Percentiles rank a stretch among this genome's conserved stretches.
phyloP scores from a whole-genome alignment of 1,284 basidiomycete genomes.

The Cryptococcus jaspeensis region DNA sequence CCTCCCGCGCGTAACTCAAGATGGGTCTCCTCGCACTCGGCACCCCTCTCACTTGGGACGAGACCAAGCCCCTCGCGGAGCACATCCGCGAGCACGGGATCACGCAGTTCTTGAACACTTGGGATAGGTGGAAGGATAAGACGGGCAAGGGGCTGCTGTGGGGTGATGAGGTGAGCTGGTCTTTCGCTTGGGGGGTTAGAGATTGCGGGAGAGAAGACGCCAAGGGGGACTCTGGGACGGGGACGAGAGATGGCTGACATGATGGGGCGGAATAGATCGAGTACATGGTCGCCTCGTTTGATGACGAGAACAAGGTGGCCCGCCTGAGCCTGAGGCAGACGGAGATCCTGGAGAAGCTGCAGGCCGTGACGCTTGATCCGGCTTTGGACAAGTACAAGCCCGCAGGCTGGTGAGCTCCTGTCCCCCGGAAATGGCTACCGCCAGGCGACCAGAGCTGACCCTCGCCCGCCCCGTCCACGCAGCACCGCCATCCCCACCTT shows the following conservation, averaged over 20 bases:
- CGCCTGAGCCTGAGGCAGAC: slow-evolving; percentile 87
- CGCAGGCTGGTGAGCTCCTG: slow-evolving; percentile 28
- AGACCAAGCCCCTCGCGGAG: slow-evolving; percentile 81
- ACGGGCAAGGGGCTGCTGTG: slow-evolving; percentile 93
- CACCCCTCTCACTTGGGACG: slow-evolving; percentile 89
- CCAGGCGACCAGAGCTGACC: neutral
- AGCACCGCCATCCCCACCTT: slow-evolving; percentile 84
- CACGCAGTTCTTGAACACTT: slow-evolving; percentile 89
- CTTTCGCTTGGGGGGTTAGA: neutral
- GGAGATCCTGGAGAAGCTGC: slow-evolving; percentile 85
- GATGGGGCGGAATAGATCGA: slow-evolving; percentile 68
- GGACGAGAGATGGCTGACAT: neutral
- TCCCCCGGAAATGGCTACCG: neutral
- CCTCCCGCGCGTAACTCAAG: neutral
- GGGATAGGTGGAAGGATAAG: slow-evolving; percentile 86
- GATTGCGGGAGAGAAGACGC: neutral
- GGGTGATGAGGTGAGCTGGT: slow-evolving; percentile 87
- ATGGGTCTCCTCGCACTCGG: slow-evolving; percentile 97
- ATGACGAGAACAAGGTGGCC: slow-evolving; percentile 73
- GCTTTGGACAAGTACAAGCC: slow-evolving; percentile 56
- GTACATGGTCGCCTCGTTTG: slow-evolving; percentile 90
- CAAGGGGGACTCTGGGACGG: neutral
- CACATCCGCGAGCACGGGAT: slow-evolving; percentile 93
- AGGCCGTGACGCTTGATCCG: slow-evolving; percentile 66
- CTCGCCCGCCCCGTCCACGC: slow-evolving; percentile 1